These are phyloP conservation scores for Ogataea dorogensis DNA, from an alignment of 805 yeast species.

Conservation along the genomic window DNA sequence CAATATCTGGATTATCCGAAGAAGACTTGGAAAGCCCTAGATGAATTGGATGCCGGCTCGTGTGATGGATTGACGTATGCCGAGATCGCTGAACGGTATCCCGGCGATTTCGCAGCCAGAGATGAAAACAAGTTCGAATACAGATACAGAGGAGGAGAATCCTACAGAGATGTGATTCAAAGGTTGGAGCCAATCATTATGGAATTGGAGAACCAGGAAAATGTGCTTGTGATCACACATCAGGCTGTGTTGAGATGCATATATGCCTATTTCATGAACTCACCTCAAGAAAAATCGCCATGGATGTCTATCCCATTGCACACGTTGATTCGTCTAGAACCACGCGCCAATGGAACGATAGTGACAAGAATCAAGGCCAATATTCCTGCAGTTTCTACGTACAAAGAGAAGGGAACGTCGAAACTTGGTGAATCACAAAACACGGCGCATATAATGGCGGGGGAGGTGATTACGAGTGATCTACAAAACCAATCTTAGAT, in stretches of 20 bases:
- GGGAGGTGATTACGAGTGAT: constrained; percentile 44
- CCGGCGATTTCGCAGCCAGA: constrained; percentile 93
- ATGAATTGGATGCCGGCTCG: constrained; percentile 95
- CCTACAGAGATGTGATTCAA: constrained; percentile 91
- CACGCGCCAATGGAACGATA: constrained; percentile 87
- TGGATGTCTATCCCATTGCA: constrained; percentile 99
- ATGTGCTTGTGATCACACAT: constrained; percentile 92
- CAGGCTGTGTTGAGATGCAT: constrained; percentile 96
- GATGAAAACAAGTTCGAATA: constrained; percentile 96
- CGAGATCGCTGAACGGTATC: constrained; percentile 79
- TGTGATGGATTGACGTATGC: constrained; percentile 97
- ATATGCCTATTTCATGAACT: constrained; percentile 97
- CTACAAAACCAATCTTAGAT: constrained; percentile 1
- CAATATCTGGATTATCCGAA: constrained; percentile 75
- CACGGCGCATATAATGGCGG: constrained; percentile 41
- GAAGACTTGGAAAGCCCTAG: constrained; percentile 93
- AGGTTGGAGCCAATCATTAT: constrained; percentile 95
- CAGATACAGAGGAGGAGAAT: constrained; percentile 95
- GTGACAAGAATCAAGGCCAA: constrained; percentile 92
- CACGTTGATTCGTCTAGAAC: constrained; percentile 89
- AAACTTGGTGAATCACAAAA: constrained; percentile 52
- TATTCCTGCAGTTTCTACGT: constrained; percentile 96
- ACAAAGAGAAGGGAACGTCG: constrained; percentile 89
- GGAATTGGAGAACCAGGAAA: constrained; percentile 97
- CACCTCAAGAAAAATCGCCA: constrained; percentile 95